Conservation (phyloP, 1,139 yeast genomes). For the Lodderomyces beijingensis region DNA sequence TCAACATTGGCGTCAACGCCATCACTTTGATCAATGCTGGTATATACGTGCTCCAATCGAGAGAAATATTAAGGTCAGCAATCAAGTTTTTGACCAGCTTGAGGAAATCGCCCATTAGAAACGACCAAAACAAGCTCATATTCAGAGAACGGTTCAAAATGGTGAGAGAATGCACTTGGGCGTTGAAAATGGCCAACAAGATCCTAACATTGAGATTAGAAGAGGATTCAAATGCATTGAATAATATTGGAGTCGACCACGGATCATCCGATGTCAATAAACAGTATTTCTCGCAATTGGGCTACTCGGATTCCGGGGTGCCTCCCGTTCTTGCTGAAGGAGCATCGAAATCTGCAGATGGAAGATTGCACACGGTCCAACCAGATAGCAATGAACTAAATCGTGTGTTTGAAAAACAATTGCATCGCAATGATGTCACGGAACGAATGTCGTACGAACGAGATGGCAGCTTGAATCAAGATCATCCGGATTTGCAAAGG, state of each 20-base stretch:
- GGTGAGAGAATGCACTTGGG: slow-evolving; percentile 66
- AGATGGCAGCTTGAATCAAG: neutral
- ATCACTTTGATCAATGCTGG: slow-evolving; percentile 48
- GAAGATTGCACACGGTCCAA: neutral
- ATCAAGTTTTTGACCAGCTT: slow-evolving; percentile 25
- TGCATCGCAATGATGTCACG: slow-evolving; percentile 14
- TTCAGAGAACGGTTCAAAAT: slow-evolving; percentile 47
- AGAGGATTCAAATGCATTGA: slow-evolving; percentile 36
- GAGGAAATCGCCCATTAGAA: slow-evolving; percentile 29
- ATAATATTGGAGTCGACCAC: slow-evolving; percentile 48
- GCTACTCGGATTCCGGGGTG: slow-evolving; percentile 13
- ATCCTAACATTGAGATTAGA: slow-evolving; percentile 44
- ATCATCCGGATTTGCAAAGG: slow-evolving; percentile 20
- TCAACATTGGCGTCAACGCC: slow-evolving; percentile 43
- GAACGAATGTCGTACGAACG: slow-evolving; percentile 9
- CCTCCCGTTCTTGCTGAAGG: neutral
- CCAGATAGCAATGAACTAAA: slow-evolving; percentile 16
- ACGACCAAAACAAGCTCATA: slow-evolving; percentile 29
- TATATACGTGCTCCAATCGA: slow-evolving; percentile 19
- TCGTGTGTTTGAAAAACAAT: slow-evolving; percentile 21
- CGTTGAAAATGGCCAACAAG: slow-evolving; percentile 52
- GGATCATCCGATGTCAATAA: slow-evolving; percentile 54
- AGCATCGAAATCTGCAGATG: slow-evolving; percentile 13
- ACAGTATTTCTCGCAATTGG: slow-evolving; percentile 46
- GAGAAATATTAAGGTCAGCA: slow-evolving; percentile 22